Percentiles rank a stretch among this genome's conserved stretches.
These are phyloP conservation scores for Paramecium caudatum DNA, from an alignment of 73 alveolate genomes.

Conservation along the genomic window DNA sequence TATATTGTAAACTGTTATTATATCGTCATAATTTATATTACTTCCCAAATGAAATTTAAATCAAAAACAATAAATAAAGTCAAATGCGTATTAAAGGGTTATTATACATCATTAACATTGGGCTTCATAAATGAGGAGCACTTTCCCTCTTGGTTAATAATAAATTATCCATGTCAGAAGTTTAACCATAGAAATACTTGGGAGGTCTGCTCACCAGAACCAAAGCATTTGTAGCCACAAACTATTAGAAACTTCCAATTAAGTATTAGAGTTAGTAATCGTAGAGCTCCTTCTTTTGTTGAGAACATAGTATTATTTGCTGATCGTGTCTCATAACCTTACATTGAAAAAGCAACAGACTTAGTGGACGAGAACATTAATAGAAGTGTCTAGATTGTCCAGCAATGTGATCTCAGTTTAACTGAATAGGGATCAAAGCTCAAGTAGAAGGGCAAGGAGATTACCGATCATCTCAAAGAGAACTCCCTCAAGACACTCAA, in stretches of 20 bases:
- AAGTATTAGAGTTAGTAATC: not conserved
- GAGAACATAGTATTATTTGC: conserved; percentile 22
- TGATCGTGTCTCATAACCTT: not conserved
- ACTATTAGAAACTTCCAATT: conserved; percentile 22
- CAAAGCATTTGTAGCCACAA: conserved; percentile 6
- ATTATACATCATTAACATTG: conserved; percentile 5
- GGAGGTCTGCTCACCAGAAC: not conserved
- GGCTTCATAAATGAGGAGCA: not conserved
- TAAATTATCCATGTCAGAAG: conserved; percentile 25
- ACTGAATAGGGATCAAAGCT: conserved; percentile 29
- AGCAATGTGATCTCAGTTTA: not conserved
- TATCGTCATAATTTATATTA: conserved; percentile 30
- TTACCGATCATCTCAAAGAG: conserved; percentile 30
- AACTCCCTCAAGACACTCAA: conserved; percentile 5
- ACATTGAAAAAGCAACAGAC: conserved; percentile 8
- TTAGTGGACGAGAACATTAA: conserved; percentile 14
- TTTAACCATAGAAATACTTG: conserved; percentile 8
- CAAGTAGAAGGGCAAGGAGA: conserved; percentile 23
- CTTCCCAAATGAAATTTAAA: conserved; percentile 7
- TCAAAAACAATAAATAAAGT: conserved; percentile 22
- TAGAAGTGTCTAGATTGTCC: conserved; percentile 42
- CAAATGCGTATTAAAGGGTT: conserved; percentile 45
- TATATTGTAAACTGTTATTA: not conserved
- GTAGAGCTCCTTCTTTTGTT: conserved; percentile 25
- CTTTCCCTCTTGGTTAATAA: not conserved